Base-by-base conservation (phyloP, 306 rosid genomes). In the Gastrolobium bilobum region DNA sequence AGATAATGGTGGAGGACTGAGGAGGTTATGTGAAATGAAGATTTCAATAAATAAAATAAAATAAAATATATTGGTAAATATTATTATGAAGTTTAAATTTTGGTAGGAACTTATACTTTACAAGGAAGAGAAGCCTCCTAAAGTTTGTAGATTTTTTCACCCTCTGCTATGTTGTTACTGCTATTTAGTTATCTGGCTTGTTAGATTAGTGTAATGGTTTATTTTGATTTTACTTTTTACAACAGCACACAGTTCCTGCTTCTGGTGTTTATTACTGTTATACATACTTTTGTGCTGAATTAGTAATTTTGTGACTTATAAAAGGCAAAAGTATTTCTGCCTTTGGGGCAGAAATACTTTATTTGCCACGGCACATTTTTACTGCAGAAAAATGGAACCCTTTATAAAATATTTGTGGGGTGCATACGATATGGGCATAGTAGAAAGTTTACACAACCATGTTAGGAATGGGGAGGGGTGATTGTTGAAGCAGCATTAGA, bases 131-230 rank as follows among this genome's bases (percentile, higher is more conserved):
- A 37, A 47, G 59, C 52, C 68, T 56, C 61, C 50, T 53, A 65
- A 65, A n/a, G 56, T 68, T 78, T 78, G 69, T 68, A 44, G 62
- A 56, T 54, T 30, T 38, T 30, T 51, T 38, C 11, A 78, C 38
- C 34, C 71, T 65, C 34, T 38, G 54, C 37, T 74, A 57, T n/a
- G 42, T 26, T 47, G 72, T 37, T 78, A 38, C 10, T 30, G 73
- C 39, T 68, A 33, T 50, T 60, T 69, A 47, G 6, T 29, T 47
- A 58, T 14, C 8, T 5, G 68, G 76, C 33, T 77, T 67, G 68
- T 53, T 66, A 56, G 39, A 39, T 31, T 66, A 56, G 68, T 66
- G 58, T 56, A 43, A 68, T 56, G 61, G 58, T 10, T 78, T 68
- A 20, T 31, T 9, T 47, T 47, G 59, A 5, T 52, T 52, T 48